Conservation (phyloP, 805 yeast species). For the Saccharomycopsis malanga region DNA sequence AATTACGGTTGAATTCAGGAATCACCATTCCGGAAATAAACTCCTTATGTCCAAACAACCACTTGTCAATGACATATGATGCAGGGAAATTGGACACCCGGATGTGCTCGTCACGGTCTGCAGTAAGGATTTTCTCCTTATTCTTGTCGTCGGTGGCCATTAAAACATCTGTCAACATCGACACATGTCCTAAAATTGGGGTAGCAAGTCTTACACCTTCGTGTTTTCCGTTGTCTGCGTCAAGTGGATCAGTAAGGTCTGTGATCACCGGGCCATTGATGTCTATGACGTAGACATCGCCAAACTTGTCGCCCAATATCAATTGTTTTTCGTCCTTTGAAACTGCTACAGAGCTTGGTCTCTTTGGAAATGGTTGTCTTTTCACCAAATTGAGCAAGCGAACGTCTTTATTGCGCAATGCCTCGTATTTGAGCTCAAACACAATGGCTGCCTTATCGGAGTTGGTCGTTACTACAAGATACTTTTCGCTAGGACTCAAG, state of each 20-base stretch:
- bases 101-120: conserved; percentile 96
- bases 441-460: conserved; percentile 75
- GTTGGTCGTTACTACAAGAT: conserved; percentile 66
- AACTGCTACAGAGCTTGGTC: conserved; percentile 79
- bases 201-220: conserved; percentile 44
- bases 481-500: conserved; percentile 45
- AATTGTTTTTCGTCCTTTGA: conserved; percentile 44
- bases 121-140: conserved; percentile 53
- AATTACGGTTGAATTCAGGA: conserved; percentile 42
- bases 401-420: no score
- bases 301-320: conserved; percentile 88
- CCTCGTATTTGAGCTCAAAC: conserved; percentile 33
- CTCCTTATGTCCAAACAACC: conserved; percentile 81
- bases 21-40: conserved; percentile 64
- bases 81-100: conserved; percentile 76
- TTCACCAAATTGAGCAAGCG: conserved; percentile 40
- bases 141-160: conserved; percentile 34
- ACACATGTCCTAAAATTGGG: conserved; percentile 92
- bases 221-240: conserved; percentile 29
- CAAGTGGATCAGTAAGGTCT: conserved; percentile 26
- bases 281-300: conserved; percentile 74
- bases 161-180: conserved; percentile 81
- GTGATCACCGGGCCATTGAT: conserved; percentile 27
- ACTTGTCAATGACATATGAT: conserved; percentile 68
- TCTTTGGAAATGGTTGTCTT: conserved; percentile 77